Conservation (phyloP, 176 grass and related monocot species). For the Saccharum spontaneum region DNA sequence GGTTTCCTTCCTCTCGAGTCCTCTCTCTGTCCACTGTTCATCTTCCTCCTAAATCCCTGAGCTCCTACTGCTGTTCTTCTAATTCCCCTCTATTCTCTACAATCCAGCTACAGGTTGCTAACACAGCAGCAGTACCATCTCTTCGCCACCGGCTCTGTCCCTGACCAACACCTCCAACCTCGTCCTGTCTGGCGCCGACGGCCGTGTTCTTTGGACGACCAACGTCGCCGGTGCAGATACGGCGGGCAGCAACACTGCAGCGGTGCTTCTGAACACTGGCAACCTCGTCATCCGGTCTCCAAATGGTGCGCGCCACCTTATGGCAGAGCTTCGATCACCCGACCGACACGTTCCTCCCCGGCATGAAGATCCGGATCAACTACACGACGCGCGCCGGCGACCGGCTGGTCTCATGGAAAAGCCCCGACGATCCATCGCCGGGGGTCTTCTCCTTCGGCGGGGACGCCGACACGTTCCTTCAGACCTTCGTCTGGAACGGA, state of each 20-base stretch:
- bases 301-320: no score
- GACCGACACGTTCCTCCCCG: slow-evolving; percentile 29
- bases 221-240: neutral
- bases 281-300: slow-evolving; percentile 21
- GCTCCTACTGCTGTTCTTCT: no score
- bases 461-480: neutral
- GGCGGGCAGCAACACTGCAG: neutral
- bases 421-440: slow-evolving; percentile 23
- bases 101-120: no score
- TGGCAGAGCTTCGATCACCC: slow-evolving; percentile 43
- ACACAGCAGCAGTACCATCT: no score
- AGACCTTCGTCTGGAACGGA: slow-evolving; percentile 3
- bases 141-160: neutral
- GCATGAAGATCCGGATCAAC: slow-evolving; percentile 17
- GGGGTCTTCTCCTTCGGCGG: slow-evolving; percentile 7
- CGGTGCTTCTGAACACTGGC: slow-evolving; percentile 9
- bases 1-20: no score
- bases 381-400: neutral
- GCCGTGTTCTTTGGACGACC: slow-evolving; percentile 34
- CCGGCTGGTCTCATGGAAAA: slow-evolving; percentile 29
- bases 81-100: no score
- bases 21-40: no score
- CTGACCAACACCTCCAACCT: slow-evolving; percentile 21
- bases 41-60: no score
- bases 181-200: slow-evolving; percentile 6